phyloP scores from a whole-genome alignment of 2,329 filamentous ascomycete genomes.

The Penicillium vulpinum region DNA sequence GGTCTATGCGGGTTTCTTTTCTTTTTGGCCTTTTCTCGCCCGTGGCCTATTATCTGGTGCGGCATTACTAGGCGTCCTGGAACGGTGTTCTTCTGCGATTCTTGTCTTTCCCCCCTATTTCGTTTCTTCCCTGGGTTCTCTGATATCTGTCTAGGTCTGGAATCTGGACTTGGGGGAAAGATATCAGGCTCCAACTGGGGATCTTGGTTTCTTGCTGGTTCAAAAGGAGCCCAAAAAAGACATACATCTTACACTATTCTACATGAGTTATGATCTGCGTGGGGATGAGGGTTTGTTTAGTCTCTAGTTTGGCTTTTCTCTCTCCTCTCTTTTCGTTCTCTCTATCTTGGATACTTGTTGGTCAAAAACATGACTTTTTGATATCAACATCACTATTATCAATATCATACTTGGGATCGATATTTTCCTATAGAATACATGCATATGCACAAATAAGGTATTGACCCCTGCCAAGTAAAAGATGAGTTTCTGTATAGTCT shows the following conservation, averaged over 20 bases:
- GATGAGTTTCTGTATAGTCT: not conserved
- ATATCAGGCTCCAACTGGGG: not conserved
- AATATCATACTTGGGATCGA: not conserved
- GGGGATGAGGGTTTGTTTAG: not conserved
- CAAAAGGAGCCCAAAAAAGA: constrained; percentile 10
- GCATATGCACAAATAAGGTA: not conserved
- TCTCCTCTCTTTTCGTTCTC: not conserved
- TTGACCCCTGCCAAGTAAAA: not conserved
- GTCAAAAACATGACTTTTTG: not conserved
- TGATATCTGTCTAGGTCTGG: not conserved
- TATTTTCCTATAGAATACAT: not conserved
- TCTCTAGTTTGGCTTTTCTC: not conserved
- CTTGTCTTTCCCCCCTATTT: not conserved
- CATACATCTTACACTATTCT: constrained; percentile 10
- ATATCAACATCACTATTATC: not conserved
- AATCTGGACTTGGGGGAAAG: not conserved
- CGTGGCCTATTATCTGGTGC: not conserved
- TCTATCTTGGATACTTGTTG: not conserved
- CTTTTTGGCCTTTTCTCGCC: not conserved
- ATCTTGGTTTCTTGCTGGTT: not conserved
- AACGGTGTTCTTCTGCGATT: not conserved
- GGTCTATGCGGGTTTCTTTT: not conserved
- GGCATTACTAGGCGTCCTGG: constrained; percentile 1
- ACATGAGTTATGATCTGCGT: constrained; percentile 5
- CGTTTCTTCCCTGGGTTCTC: not conserved